A percentile compares a stretch with the other conserved stretches of the same genome.
Evolutionary conservation across 202 grass and related monocot genomes (phyloP).

Genomic region (Digitaria exilis): DNA sequence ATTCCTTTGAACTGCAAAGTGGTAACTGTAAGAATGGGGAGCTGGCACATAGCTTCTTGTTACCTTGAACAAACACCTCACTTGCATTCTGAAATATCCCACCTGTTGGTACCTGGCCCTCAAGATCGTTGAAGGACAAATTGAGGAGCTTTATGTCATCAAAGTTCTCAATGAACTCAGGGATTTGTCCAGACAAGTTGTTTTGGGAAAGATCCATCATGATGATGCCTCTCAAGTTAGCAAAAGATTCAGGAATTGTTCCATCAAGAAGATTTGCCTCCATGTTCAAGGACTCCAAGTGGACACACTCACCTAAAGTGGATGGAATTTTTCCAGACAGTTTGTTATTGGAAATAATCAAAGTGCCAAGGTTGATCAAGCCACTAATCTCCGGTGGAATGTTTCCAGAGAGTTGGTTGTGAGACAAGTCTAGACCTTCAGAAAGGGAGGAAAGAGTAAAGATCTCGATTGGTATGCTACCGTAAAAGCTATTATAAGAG

Average conservation of each 20-base stretch:
- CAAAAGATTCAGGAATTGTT: constrained; percentile 44
- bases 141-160: constrained; percentile 48
- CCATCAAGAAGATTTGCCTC: constrained; percentile 51
- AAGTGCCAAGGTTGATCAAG: constrained; percentile 33
- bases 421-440: constrained; percentile 42
- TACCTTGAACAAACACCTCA: constrained; percentile 42
- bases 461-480: constrained; percentile 44
- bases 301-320: constrained; percentile 44
- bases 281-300: constrained; percentile 47
- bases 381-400: constrained; percentile 44
- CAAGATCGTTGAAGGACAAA: constrained; percentile 66
- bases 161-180: constrained; percentile 33
- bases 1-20: constrained; percentile 14
- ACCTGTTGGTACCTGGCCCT: constrained; percentile 46
- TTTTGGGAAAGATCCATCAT: constrained; percentile 62
- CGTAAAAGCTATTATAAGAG: constrained; percentile 41
- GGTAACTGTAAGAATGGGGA: constrained; percentile 9
- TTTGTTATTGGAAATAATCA: constrained; percentile 49
- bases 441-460: constrained; percentile 38
- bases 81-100: constrained; percentile 57
- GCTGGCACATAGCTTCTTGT: constrained; percentile 43
- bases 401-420: constrained; percentile 44
- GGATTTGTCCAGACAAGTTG: constrained; percentile 52
- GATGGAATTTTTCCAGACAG: constrained; percentile 49
- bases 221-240: constrained; percentile 37